A percentile compares a stretch with the other conserved stretches of the same genome.
Conservation (phyloP, 768 basidiomycete species). For the Termitomyces sp. region DNA sequence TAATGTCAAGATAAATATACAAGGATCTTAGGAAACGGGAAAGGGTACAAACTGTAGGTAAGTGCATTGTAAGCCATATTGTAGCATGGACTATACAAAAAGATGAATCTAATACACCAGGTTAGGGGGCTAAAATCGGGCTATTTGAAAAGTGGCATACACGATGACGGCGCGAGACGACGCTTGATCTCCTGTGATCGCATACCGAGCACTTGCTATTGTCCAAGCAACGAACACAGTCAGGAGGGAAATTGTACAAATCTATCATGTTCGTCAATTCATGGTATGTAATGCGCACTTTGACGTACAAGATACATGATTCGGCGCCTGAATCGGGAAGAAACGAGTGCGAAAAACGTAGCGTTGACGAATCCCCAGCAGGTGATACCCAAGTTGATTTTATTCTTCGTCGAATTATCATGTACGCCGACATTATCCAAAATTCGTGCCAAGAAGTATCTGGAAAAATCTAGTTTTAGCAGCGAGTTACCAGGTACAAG, state of each 20-base stretch:
- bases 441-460: conserved; percentile 51
- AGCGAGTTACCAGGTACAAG: not conserved
- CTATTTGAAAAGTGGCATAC: conserved; percentile 21
- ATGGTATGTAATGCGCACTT: not conserved
- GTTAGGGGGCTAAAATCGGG: not conserved
- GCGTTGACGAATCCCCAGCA: conserved; percentile 54
- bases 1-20: conserved; percentile 28
- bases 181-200: conserved; percentile 31
- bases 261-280: conserved; percentile 19
- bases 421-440: conserved; percentile 47
- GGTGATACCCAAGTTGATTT: conserved; percentile 50
- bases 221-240: conserved; percentile 52
- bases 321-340: conserved; percentile 41
- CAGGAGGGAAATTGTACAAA: conserved; percentile 41
- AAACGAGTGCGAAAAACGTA: conserved; percentile 41
- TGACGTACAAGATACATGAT: conserved; percentile 40
- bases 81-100: conserved; percentile 51
- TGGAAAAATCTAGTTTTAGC: conserved; percentile 9
- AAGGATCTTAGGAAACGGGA: conserved; percentile 15
- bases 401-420: conserved; percentile 44
- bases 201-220: conserved; percentile 43
- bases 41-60: conserved; percentile 34
- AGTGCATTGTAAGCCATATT: conserved; percentile 53
- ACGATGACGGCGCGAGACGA: conserved; percentile 46
- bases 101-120: conserved; percentile 39